These are phyloP conservation scores for Drechmeria coniospora DNA, from an alignment of 2,329 filamentous ascomycete genomes.

Conservation along the genomic window DNA sequence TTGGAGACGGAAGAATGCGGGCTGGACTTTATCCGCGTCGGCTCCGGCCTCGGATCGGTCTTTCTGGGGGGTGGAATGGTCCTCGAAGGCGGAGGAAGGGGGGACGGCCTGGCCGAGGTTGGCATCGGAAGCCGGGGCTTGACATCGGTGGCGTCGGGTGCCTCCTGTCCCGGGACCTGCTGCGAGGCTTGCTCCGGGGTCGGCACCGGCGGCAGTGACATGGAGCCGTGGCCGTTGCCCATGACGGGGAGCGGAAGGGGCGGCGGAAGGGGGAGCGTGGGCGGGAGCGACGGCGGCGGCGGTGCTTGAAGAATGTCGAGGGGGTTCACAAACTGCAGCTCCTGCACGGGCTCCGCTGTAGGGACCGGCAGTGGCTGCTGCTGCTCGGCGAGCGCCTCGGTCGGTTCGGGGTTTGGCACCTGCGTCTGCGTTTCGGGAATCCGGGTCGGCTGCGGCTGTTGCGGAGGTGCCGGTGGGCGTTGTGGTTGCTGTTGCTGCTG, in stretches of 20 bases:
- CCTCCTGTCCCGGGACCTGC: conserved; percentile 4
- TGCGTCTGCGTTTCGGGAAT: conserved; percentile 5
- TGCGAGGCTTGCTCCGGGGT: conserved; percentile 1
- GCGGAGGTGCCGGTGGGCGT: conserved; percentile 1
- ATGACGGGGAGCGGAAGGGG: conserved; percentile 11
- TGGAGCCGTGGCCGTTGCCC: conserved; percentile 9
- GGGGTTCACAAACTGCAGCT: conserved; percentile 20
- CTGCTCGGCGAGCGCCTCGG: conserved; percentile 1
- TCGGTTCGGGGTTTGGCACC: conserved; percentile 3
- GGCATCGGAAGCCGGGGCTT: conserved; percentile 2
- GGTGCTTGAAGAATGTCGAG: conserved; percentile 21
- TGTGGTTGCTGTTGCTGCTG: conserved; percentile 7
- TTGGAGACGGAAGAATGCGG: conserved; percentile 24
- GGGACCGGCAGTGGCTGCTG: conserved; percentile 2
- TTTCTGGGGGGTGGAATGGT: conserved; percentile 4
- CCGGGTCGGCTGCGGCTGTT: conserved; percentile 4
- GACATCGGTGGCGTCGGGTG: conserved; percentile 1
- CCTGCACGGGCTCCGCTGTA: conserved; percentile 3
- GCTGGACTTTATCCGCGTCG: conserved; percentile 16
- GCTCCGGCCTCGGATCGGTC: conserved; percentile 5
- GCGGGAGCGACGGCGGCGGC: no score
- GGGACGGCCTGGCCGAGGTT: conserved; percentile 3
- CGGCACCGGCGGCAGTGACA: conserved; percentile 3
- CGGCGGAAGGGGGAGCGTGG: no score
- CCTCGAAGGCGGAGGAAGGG: conserved; percentile 5